A percentile compares a stretch with the other conserved stretches of the same genome.
phyloP scores from a whole-genome alignment of 495 filamentous ascomycete genomes.

The Letharia lupina region DNA sequence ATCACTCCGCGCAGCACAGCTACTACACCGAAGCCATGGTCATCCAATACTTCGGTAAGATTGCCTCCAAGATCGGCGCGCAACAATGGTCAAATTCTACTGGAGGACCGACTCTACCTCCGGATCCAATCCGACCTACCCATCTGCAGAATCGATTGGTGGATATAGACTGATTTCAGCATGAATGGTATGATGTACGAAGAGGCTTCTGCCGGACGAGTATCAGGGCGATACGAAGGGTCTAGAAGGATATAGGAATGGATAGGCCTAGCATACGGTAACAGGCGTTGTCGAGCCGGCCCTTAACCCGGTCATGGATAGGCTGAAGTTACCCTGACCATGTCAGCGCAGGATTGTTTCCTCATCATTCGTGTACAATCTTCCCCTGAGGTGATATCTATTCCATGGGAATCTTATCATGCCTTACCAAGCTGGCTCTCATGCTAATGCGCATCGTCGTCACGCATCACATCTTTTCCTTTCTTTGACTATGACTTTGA shows the following conservation, averaged over 20 bases:
- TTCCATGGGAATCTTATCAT: neutral
- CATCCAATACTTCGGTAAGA: conserved; percentile 45
- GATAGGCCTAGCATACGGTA: neutral
- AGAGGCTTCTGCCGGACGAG: neutral
- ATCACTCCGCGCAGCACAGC: conserved; percentile 73
- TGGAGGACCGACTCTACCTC: neutral
- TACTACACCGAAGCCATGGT: conserved; percentile 64
- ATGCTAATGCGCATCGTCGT: neutral
- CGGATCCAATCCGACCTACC: conserved; percentile 11
- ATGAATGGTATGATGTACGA: conserved; percentile 1
- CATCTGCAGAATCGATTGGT: neutral
- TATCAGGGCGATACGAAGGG: neutral
- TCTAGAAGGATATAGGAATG: neutral
- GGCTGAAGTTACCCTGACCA: neutral
- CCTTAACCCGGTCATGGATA: neutral
- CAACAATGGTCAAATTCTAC: conserved; percentile 1
- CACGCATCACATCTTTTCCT: neutral
- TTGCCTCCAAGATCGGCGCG: conserved; percentile 35
- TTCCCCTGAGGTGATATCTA: neutral
- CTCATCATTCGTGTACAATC: neutral
- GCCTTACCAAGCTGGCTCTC: neutral
- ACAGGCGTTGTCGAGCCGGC: neutral
- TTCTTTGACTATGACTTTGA: neutral
- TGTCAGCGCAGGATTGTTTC: neutral
- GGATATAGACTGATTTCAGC: conserved; percentile 5